A percentile compares a stretch with the other conserved stretches of the same genome.
These are phyloP conservation scores for Podospora pseudoanserina DNA, from an alignment of 495 filamentous ascomycete genomes.

Conservation along the genomic window DNA sequence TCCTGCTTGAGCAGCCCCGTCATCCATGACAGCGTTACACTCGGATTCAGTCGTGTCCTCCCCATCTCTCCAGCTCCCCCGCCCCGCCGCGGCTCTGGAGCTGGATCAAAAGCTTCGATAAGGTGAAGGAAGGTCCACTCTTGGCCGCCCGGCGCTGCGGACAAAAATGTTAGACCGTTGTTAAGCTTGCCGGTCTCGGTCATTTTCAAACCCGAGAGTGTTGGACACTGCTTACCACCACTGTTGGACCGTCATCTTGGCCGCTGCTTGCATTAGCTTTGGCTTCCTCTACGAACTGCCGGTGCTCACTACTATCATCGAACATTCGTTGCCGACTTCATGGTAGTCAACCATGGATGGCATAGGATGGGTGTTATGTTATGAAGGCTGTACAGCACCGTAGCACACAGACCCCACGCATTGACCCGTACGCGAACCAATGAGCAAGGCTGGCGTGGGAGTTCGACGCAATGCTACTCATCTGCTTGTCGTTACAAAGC, in stretches of 20 bases:
- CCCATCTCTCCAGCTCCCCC: conserved; percentile 10
- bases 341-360: neutral
- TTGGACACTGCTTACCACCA: neutral
- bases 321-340: neutral
- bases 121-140: conserved; percentile 1
- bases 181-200: neutral
- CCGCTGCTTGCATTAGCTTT: neutral
- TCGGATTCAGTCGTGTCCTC: conserved; percentile 6
- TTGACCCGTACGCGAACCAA: neutral
- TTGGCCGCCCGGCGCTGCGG: neutral
- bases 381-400: neutral
- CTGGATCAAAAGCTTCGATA: conserved; percentile 6
- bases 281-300: neutral
- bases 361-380: neutral
- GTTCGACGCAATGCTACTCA: neutral
- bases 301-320: neutral
- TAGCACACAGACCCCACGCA: neutral
- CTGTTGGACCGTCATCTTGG: neutral
- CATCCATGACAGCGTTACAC: conserved; percentile 20
- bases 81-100: conserved; percentile 14
- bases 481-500: neutral
- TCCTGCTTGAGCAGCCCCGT: conserved; percentile 1
- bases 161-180: neutral
- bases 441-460: neutral
- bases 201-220: neutral